Conservation (phyloP, 2,329 filamentous ascomycete species). For the Ascochyta clinopodiicola region DNA sequence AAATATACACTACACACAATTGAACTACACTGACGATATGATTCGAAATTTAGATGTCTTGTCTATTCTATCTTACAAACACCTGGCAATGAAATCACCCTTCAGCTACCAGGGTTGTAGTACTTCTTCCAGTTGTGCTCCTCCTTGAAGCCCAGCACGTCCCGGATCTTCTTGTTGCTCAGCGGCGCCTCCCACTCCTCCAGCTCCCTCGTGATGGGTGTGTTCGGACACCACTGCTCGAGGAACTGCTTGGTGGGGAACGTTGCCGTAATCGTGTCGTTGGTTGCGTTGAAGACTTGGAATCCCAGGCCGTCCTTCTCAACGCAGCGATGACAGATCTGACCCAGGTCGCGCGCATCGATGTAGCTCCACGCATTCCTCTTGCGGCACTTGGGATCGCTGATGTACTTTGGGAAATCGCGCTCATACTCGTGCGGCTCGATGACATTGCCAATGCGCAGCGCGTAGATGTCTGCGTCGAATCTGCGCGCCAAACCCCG, state of each 20-base stretch:
- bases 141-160: conserved; percentile 66
- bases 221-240: conserved; percentile 56
- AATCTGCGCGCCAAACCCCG: conserved; percentile 64
- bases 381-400: conserved; percentile 59
- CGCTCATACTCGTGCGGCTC: conserved; percentile 66
- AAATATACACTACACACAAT: too few species aligned
- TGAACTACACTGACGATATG: too few species aligned
- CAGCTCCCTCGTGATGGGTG: conserved; percentile 62
- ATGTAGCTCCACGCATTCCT: conserved; percentile 69
- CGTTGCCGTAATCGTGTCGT: conserved; percentile 65
- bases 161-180: conserved; percentile 65
- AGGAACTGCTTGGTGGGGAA: conserved; percentile 61
- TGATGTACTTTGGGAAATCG: conserved; percentile 61
- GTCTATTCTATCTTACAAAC: too few species aligned
- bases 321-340: conserved; percentile 65
- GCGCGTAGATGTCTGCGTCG: conserved; percentile 63
- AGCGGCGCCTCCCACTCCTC: conserved; percentile 66
- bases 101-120: conserved; percentile 43
- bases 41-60: too few species aligned
- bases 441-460: conserved; percentile 68
- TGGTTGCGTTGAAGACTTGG: conserved; percentile 70
- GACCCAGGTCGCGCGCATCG: conserved; percentile 66
- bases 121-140: conserved; percentile 64
- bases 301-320: conserved; percentile 64
- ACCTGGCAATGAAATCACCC: not conserved